These are phyloP conservation scores for Saksenaea oblongispora DNA, from an alignment of 371 early-diverging fungal species.

Conservation along the genomic window DNA sequence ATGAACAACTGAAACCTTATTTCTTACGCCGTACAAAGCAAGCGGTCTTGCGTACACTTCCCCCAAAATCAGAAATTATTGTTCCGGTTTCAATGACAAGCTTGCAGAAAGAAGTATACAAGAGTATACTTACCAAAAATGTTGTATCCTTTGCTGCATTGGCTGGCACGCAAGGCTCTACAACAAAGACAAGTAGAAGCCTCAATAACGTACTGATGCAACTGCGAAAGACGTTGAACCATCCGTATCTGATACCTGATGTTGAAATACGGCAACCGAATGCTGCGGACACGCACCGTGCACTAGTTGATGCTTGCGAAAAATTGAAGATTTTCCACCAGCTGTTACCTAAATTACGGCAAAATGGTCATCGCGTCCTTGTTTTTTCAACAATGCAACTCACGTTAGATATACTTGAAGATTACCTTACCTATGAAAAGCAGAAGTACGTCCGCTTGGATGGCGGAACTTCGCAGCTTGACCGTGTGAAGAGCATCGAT, in stretches of 20 bases:
- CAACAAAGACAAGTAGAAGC: slow-evolving; percentile 29
- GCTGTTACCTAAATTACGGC: slow-evolving; percentile 62
- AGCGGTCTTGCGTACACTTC: slow-evolving; percentile 80
- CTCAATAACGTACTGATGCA: slow-evolving; percentile 62
- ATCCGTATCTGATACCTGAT: slow-evolving; percentile 71
- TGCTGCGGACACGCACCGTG: slow-evolving; percentile 42
- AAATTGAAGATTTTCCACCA: slow-evolving; percentile 73
- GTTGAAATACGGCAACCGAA: slow-evolving; percentile 40
- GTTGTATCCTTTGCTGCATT: slow-evolving; percentile 40
- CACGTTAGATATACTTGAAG: slow-evolving; percentile 66
- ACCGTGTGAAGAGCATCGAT: slow-evolving; percentile 80
- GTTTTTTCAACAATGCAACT: slow-evolving; percentile 78
- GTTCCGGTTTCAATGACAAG: slow-evolving; percentile 82
- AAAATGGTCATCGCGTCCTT: slow-evolving; percentile 66
- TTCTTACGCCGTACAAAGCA: slow-evolving; percentile 92
- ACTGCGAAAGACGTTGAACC: slow-evolving; percentile 72
- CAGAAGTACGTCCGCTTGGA: slow-evolving; percentile 78
- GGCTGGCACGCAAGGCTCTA: slow-evolving; percentile 35
- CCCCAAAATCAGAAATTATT: slow-evolving; percentile 87
- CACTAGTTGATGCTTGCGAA: slow-evolving; percentile 66
- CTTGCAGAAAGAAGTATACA: slow-evolving; percentile 81
- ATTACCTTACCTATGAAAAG: slow-evolving; percentile 61
- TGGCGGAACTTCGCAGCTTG: slow-evolving; percentile 66
- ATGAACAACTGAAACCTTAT: slow-evolving; percentile 70
- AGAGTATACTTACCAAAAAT: slow-evolving; percentile 59